Percentiles rank a stretch among this genome's conserved stretches.
phyloP scores from a whole-genome alignment of 2,329 filamentous ascomycete genomes.

The Aspergillus novoparasiticus region DNA sequence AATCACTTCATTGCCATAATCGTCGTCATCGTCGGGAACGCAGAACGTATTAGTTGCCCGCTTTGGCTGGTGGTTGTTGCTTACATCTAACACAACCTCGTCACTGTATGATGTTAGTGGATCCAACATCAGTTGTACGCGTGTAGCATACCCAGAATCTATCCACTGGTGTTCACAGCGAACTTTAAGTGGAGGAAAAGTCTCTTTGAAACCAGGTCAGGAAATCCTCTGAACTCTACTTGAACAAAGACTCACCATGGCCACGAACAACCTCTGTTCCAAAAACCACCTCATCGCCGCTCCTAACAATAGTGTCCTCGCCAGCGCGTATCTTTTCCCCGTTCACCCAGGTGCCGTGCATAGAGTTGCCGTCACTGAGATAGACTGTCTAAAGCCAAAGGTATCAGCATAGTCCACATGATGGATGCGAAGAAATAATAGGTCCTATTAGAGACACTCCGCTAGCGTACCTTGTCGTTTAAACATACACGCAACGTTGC shows the following conservation, averaged over 20 bases:
- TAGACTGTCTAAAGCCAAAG: constrained; percentile 41
- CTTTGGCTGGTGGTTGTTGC: constrained; percentile 5
- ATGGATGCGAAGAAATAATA: not conserved
- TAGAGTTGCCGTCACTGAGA: constrained; percentile 59
- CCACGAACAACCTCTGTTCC: constrained; percentile 55
- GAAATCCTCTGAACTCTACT: not conserved
- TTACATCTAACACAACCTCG: not conserved
- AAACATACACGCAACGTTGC: constrained; percentile 37
- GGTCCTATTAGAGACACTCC: not conserved
- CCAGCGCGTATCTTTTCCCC: constrained; percentile 43
- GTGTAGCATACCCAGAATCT: constrained; percentile 20
- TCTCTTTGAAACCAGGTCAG: constrained; percentile 22
- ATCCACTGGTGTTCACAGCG: constrained; percentile 34
- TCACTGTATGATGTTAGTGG: constrained; percentile 19
- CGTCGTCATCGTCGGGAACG: constrained; percentile 45
- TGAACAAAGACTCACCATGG: constrained; percentile 34
- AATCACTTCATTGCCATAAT: constrained; percentile 29
- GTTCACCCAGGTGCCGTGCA: constrained; percentile 65
- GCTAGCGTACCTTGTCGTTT: constrained; percentile 30
- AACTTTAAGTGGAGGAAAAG: constrained; percentile 37
- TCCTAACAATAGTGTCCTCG: constrained; percentile 42
- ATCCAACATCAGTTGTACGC: not conserved
- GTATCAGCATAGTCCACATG: not conserved
- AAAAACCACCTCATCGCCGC: constrained; percentile 45
- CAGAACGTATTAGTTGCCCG: constrained; percentile 41